Percentiles rank a stretch among this genome's conserved stretches.
Conservation (phyloP, 345 rosid species). For the Zanthoxylum bungeanum region DNA sequence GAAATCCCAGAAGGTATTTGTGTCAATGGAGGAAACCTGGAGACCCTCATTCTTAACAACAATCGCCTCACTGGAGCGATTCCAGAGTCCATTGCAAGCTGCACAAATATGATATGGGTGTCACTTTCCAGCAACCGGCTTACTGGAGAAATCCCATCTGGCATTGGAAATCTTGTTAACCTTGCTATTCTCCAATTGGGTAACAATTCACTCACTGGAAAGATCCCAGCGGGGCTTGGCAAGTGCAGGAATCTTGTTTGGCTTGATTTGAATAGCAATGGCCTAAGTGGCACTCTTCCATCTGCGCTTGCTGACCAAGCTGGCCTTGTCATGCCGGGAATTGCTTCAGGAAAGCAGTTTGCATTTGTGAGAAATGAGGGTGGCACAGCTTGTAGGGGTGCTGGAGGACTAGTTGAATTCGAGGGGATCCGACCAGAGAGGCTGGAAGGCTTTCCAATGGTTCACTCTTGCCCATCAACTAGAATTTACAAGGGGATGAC, state of each 20-base stretch:
- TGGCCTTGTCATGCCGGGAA: constrained; percentile 71
- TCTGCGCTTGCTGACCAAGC: constrained; percentile 62
- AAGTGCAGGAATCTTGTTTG: constrained; percentile 79
- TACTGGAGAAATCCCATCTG: constrained; percentile 65
- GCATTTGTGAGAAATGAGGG: constrained; percentile 96
- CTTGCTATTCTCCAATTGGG: constrained; percentile 87
- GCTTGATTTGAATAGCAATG: constrained; percentile 93
- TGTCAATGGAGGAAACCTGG: constrained; percentile 65
- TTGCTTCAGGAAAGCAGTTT: constrained; percentile 88
- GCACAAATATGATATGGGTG: constrained; percentile 88
- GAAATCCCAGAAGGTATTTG: constrained; percentile 76
- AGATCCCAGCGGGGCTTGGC: constrained; percentile 70
- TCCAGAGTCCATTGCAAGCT: constrained; percentile 66
- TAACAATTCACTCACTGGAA: constrained; percentile 77
- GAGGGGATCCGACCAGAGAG: constrained; percentile 74
- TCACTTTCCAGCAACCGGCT: constrained; percentile 81
- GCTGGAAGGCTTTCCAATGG: constrained; percentile 70
- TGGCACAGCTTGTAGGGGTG: constrained; percentile 93
- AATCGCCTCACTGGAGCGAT: constrained; percentile 66
- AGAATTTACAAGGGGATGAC: constrained; percentile 80
- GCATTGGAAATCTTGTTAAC: constrained; percentile 56
- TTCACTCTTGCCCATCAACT: constrained; percentile 85
- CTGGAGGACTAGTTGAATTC: constrained; percentile 93
- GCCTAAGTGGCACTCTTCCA: constrained; percentile 60
- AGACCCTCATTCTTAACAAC: constrained; percentile 85